Evolutionary conservation across 2,329 filamentous ascomycete species (phyloP), one percentile per base, ranked within the genome.

Genomic region (Dactylellina drechsleri): DNA sequence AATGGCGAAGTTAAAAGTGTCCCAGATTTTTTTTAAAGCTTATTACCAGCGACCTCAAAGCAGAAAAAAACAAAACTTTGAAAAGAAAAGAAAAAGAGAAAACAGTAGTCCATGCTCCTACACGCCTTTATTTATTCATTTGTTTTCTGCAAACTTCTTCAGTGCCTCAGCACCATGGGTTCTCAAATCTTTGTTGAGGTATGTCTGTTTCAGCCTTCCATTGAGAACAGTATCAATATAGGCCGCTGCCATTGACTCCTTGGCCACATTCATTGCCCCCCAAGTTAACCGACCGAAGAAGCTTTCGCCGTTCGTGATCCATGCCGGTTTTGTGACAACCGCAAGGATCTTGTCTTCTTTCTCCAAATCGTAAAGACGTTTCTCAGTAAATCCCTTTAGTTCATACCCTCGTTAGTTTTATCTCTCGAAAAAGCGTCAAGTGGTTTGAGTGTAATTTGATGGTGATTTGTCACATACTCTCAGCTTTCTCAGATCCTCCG

Each of bases 141-240:
- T 61, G 4, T 50, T 41, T 7, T n/a, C 20, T 7, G 43, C 64
- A 16, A 68, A 57, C 15, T 75, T 75, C 52, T 68, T 60, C 28
- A 49, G 15, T 1, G 64, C 64, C 2, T 15, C 53, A 4, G 64
- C 71, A 7, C 71, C 71, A 43, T 36, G 12, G 6, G 7, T 31
- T 18, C 58, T 67, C 58, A 75, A 50, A 23, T 75, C 64, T 1
- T 1, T n/a, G 18, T 75, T 75, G 13, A 12, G 47, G 4, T 64
- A 8, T 28, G 49, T 18, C 8, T 64, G 45, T 45, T 75, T 68
- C 13, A 60, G 47, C 8, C 47, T 40, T 20, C 64, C 64, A 26
- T 60, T 68, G 36, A 75, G 36, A 5, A 75, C 23, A 18, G 50
- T 23, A 43, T 75, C 71, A 7, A 75, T 26, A 36, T 68, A 75